A percentile compares a stretch with the other conserved stretches of the same genome.
These are phyloP conservation scores for Metschnikowia gelsemii DNA, from an alignment of 805 yeast species.

Conservation along the genomic window DNA sequence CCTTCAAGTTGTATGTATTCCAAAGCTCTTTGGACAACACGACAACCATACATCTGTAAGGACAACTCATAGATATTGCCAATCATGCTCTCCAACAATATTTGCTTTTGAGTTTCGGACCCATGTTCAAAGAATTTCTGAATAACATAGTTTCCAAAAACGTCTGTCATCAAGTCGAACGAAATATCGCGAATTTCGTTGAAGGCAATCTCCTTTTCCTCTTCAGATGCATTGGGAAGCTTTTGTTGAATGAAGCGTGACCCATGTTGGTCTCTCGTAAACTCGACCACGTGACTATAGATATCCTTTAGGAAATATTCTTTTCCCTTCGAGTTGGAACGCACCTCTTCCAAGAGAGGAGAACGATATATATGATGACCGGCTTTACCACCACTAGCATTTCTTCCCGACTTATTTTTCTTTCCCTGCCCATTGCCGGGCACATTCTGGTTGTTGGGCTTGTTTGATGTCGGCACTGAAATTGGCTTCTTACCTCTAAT, in stretches of 20 bases:
- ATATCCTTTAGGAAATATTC: constrained; percentile 68
- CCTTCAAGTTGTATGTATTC: constrained; percentile 66
- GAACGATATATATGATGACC: constrained; percentile 61
- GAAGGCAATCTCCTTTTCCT: constrained; percentile 75
- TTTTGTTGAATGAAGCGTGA: constrained; percentile 94
- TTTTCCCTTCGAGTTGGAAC: constrained; percentile 60
- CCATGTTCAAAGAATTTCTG: constrained; percentile 93
- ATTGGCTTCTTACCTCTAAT: constrained; percentile 1
- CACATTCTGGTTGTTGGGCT: constrained; percentile 1
- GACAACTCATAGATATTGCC: constrained; percentile 75
- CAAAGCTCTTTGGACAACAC: constrained; percentile 93
- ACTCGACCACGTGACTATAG: constrained; percentile 84
- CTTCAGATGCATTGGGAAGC: constrained; percentile 61
- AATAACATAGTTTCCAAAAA: constrained; percentile 95
- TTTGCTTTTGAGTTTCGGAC: constrained; percentile 60
- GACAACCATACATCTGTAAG: constrained; percentile 95
- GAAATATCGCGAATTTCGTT: constrained; percentile 77
- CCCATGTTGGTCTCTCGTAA: constrained; percentile 95
- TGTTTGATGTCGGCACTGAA: not conserved
- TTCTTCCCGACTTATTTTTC: constrained; percentile 16
- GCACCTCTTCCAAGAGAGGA: constrained; percentile 81
- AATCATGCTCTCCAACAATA: constrained; percentile 67
- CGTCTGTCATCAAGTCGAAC: constrained; percentile 86
- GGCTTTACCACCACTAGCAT: constrained; percentile 23
- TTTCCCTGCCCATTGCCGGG: constrained; percentile 14